These are phyloP conservation scores for Mycena citricolor DNA, from an alignment of 1,284 basidiomycete species.

Conservation along the genomic window DNA sequence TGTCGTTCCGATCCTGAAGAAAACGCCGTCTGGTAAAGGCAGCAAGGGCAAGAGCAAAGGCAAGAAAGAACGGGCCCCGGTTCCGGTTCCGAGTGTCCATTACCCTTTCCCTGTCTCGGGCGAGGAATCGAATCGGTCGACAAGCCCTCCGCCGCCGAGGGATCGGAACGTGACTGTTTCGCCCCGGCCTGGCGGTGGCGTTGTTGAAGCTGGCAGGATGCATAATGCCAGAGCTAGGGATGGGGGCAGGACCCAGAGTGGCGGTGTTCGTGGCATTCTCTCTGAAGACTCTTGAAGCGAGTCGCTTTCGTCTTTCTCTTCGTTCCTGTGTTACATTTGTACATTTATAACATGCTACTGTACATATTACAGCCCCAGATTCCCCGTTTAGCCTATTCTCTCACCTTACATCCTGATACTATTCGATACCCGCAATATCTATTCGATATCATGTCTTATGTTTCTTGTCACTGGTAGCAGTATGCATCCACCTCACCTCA, in stretches of 20 bases:
- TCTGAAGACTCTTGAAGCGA: constrained; percentile 43
- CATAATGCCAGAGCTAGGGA: constrained; percentile 55
- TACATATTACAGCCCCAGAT: no score
- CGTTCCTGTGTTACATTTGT: background rate
- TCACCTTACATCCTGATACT: no score
- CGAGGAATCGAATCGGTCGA: constrained; percentile 34
- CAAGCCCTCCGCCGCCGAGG: constrained; percentile 35
- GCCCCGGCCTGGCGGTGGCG: constrained; percentile 4
- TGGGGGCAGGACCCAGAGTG: constrained; percentile 78
- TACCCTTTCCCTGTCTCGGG: constrained; percentile 57
- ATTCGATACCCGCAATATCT: no score
- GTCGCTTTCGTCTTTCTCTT: background rate
- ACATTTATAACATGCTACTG: no score
- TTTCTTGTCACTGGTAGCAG: no score
- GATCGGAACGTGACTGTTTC: constrained; percentile 29
- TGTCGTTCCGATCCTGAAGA: constrained; percentile 5
- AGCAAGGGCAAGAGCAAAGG: constrained; percentile 16
- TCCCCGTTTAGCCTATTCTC: no score
- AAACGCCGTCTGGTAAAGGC: constrained; percentile 5
- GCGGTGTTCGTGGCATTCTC: constrained; percentile 70
- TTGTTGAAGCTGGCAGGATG: constrained; percentile 2
- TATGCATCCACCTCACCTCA: no score
- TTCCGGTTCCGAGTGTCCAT: constrained; percentile 46
- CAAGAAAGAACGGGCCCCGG: constrained; percentile 38
- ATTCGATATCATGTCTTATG: no score